Evolutionary conservation across 2,329 filamentous ascomycete species (phyloP), one percentile per base, ranked within the genome.

Genomic region (Fusarium gaditjirri): DNA sequence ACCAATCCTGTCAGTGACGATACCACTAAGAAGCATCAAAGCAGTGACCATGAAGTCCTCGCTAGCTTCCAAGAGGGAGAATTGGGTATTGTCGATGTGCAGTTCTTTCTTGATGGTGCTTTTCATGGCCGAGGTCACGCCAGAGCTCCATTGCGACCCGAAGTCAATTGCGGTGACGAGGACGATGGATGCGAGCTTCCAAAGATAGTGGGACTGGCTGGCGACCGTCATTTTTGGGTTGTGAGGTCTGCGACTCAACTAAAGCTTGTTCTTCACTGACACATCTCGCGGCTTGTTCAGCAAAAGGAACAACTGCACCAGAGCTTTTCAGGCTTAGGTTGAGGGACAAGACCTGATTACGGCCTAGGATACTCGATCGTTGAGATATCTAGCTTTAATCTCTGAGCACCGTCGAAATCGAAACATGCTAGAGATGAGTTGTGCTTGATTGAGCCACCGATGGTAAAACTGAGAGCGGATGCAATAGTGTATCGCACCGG

Each of bases 41-140:
- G 84, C 81, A 0, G 87, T 89, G 14, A 85, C 84, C 86, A 91
- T 90, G 65, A 90, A 91, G 68, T 90, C 84, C 72, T 90, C 86
- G 43, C 87, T 90, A 0, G 88, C 85, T 73, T 89, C 86, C 1
- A 91, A 80, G 1, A 90, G 80, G 0, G 88, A 84, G 71, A 86
- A 91, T 71, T 90, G 84, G 1, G 85, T 85, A 71, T 91, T 91
- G 76, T 87, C 86, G 77, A 91, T 90, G 39, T 86, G 68, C 52
- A 90, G 80, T 81, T 89, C 75, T 77, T 89, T 89, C 73, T 90
- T 90, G 27, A 90, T 78, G 0, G 87, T 90, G 21, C 80, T 86
- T 73, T 90, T 90, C 86, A 90, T 88, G 1, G 88, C 88, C 5
- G 85, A 85, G 0, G 87, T 89, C 12, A 90, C 85, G 1, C 88